A percentile compares a stretch with the other conserved stretches of the same genome.
Evolutionary conservation across 2,329 filamentous ascomycete species (phyloP).

Genomic region (Pezicula carpinea): DNA sequence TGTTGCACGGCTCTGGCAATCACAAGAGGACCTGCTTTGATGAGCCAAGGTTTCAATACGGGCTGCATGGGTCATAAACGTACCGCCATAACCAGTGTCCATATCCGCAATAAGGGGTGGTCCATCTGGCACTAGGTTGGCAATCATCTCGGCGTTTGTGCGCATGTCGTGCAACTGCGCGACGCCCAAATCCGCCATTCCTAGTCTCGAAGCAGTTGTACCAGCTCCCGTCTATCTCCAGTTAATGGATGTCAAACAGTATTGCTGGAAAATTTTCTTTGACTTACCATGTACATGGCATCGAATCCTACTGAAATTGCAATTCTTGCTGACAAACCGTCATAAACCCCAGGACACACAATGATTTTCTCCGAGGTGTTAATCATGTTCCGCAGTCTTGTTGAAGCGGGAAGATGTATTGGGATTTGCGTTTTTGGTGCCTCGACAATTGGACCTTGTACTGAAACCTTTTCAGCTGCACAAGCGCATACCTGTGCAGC

Average conservation of each 20-base stretch:
- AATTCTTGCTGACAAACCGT: conserved; percentile 61
- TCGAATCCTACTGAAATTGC: conserved; percentile 58
- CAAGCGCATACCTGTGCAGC: neutral
- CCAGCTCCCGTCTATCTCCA: conserved; percentile 38
- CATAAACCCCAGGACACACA: conserved; percentile 62
- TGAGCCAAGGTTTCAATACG: no score
- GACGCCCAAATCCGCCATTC: conserved; percentile 45
- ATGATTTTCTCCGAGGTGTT: conserved; percentile 36
- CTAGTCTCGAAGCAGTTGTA: conserved; percentile 42
- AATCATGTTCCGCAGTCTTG: conserved; percentile 27
- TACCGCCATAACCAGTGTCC: conserved; percentile 40
- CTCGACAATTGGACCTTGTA: neutral
- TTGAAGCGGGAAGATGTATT: neutral
- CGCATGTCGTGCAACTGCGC: conserved; percentile 48
- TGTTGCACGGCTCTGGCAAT: conserved; percentile 48
- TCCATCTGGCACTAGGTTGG: conserved; percentile 41
- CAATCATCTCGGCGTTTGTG: conserved; percentile 48
- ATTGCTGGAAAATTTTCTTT: neutral
- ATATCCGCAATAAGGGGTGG: conserved; percentile 47
- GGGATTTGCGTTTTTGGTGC: neutral
- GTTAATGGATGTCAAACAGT: neutral
- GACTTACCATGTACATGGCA: conserved; percentile 37
- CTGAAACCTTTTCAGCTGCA: neutral
- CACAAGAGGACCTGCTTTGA: conserved; percentile 25
- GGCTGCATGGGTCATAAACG: neutral